Percentiles rank a stretch among this genome's conserved stretches.
These are phyloP conservation scores for Ogataea kodamae DNA, from an alignment of 805 yeast species.

Conservation along the genomic window DNA sequence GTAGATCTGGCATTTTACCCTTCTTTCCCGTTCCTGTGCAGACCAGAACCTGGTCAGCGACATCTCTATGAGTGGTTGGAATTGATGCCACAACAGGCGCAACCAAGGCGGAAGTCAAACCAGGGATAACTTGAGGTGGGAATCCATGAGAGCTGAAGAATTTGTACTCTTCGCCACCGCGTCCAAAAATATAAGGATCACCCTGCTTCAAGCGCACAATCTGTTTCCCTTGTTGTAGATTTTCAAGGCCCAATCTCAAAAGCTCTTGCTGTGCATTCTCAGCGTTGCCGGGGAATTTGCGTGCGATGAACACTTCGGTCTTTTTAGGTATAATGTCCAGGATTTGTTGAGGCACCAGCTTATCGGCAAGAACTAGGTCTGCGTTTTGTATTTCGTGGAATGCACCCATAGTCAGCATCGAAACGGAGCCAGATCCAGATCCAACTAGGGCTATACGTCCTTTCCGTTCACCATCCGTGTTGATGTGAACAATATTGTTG, in stretches of 20 bases:
- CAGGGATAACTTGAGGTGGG: slow-evolving; percentile 75
- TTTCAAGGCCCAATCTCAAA: slow-evolving; percentile 64
- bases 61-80: slow-evolving; percentile 89
- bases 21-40: slow-evolving; percentile 94
- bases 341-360: slow-evolving; percentile 86
- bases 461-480: slow-evolving; percentile 11
- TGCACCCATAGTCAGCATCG: slow-evolving; percentile 82
- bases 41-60: slow-evolving; percentile 86
- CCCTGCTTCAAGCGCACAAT: slow-evolving; percentile 94
- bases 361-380: slow-evolving; percentile 83
- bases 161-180: slow-evolving; percentile 89
- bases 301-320: slow-evolving; percentile 79
- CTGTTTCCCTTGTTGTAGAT: slow-evolving; percentile 59
- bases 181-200: slow-evolving; percentile 93
- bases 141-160: slow-evolving; percentile 68
- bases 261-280: slow-evolving; percentile 89
- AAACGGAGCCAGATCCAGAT: slow-evolving; percentile 88
- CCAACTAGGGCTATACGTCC: slow-evolving; percentile 85
- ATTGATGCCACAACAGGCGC: slow-evolving; percentile 80
- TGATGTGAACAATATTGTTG: slow-evolving; percentile 1
- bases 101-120: slow-evolving; percentile 84
- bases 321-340: slow-evolving; percentile 73
- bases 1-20: slow-evolving; percentile 76
- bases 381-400: slow-evolving; percentile 75
- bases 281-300: slow-evolving; percentile 96